Percentiles rank a stretch among this genome's conserved stretches.
Evolutionary conservation across 2,329 filamentous ascomycete genomes (phyloP).

Genomic region (Zarea fungicola): DNA sequence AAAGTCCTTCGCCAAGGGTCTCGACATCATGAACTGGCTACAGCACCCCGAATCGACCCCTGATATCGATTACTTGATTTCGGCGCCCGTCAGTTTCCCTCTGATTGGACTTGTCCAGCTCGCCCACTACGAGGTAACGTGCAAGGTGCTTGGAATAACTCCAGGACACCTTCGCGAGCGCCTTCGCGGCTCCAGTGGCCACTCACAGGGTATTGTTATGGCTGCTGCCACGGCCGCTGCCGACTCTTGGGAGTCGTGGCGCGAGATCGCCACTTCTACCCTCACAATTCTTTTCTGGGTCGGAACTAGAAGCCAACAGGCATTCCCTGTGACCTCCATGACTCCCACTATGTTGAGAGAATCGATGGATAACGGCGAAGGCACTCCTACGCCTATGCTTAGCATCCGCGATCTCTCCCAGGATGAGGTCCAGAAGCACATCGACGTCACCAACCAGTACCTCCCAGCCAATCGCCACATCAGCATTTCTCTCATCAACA

Average conservation of each 20-base stretch:
- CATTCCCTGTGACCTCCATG: slow-evolving; percentile 90
- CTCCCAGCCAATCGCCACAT: slow-evolving; percentile 90
- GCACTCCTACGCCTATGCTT: slow-evolving; percentile 93
- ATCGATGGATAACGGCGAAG: slow-evolving; percentile 89
- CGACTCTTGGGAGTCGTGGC: slow-evolving; percentile 88
- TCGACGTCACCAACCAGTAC: slow-evolving; percentile 95
- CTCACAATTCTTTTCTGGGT: slow-evolving; percentile 98
- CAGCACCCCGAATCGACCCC: slow-evolving; percentile 84
- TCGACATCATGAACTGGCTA: slow-evolving; percentile 92
- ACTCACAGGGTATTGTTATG: slow-evolving; percentile 94
- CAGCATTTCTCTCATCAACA: slow-evolving; percentile 92
- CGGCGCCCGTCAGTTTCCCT: slow-evolving; percentile 90
- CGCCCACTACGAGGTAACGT: slow-evolving; percentile 91
- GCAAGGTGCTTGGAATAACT: slow-evolving; percentile 82
- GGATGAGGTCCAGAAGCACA: slow-evolving; percentile 88
- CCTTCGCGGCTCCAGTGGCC: slow-evolving; percentile 84
- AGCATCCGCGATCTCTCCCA: slow-evolving; percentile 91
- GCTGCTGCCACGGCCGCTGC: slow-evolving; percentile 88
- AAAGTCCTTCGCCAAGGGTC: slow-evolving; percentile 95
- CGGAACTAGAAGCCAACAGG: slow-evolving; percentile 92
- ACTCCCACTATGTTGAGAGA: slow-evolving; percentile 88
- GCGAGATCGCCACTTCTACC: slow-evolving; percentile 70
- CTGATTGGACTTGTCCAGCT: slow-evolving; percentile 94
- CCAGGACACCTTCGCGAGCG: slow-evolving; percentile 83
- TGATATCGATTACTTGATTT: slow-evolving; percentile 89